Evolutionary conservation across 805 yeast species (phyloP), one percentile per base, ranked within the genome.

Genomic region (Cyberlindnera nakhonratchasimensis): DNA sequence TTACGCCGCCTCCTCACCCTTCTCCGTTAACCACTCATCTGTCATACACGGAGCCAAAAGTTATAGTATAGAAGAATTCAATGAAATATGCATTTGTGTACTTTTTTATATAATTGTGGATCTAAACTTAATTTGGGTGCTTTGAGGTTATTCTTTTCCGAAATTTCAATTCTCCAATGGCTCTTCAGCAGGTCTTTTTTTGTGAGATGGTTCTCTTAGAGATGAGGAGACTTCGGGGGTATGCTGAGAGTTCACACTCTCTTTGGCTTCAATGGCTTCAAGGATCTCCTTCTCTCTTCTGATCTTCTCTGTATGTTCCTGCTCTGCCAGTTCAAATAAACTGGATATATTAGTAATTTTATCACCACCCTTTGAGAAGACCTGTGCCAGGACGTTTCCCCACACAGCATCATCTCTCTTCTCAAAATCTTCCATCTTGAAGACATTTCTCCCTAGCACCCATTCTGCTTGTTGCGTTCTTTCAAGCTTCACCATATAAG

Each of bases 401-500:
- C 98, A 91, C 2, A 77, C 69, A 17, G 66, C 66, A 52, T 81
- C 85, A 35, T 73, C 75, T 23, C 74, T 66, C 1, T 77, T 71
- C 20, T 75, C 75, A 53, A 89, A 82, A 57, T 85, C 90, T 31
- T 70, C 74, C 26, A 86, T 42, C 24, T 74, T 74, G 57, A 91
- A 82, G 5, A 81, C 89, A 47, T 80, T 78, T 47, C 75, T 75
- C 1, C 77, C 81, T 34, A 91, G 63, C 29, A 76, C 79, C 96
- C 97, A 93, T 34, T 84, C 84, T 3, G 87, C 87, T 63, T 95
- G 99, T 42, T 75, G 70, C 9, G 67, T 59, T 57, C 99, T 75
- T 9, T 79, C 72, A 43, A 93, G 73, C 51, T 79, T 80, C 8
- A 84, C 96, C 96, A 93, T 90, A 57, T 88, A 88, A 0, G 96